Evolutionary conservation across 208 protist genomes (phyloP).

Genomic region (Crithidia acanthocephali): DNA sequence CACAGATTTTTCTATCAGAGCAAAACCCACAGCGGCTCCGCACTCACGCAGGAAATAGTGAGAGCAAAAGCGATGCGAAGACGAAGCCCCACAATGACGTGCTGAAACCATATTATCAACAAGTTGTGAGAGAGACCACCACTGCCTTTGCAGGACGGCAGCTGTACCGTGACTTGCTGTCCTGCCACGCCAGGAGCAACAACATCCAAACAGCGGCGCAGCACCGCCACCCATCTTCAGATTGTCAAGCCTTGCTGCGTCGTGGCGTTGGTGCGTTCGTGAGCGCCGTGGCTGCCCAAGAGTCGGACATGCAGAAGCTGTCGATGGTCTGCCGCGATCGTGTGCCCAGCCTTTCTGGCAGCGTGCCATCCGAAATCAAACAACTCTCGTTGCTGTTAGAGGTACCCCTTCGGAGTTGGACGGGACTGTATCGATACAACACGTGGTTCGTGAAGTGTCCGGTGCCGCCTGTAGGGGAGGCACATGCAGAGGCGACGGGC

Average conservation of each 20-base stretch:
- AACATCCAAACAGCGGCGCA: not conserved
- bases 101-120: constrained; percentile 10
- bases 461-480: not conserved
- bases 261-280: too few species aligned
- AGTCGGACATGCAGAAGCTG: not conserved
- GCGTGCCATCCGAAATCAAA: not conserved
- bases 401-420: constrained; percentile 16
- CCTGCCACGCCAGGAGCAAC: not conserved
- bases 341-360: not conserved
- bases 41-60: not conserved
- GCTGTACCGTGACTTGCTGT: constrained; percentile 14
- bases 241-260: too few species aligned
- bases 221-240: too few species aligned
- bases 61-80: not conserved
- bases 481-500: not conserved
- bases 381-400: constrained; percentile 1
- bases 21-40: not conserved
- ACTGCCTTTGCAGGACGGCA: constrained; percentile 15
- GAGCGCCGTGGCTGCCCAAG: too few species aligned
- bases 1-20: not conserved
- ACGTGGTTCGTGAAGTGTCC: constrained; percentile 19
- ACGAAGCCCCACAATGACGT: not conserved
- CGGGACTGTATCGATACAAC: constrained; percentile 25
- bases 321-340: not conserved
- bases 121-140: constrained; percentile 35